phyloP scores from a whole-genome alignment of 768 basidiomycete species.

The Russula ochroleuca region DNA sequence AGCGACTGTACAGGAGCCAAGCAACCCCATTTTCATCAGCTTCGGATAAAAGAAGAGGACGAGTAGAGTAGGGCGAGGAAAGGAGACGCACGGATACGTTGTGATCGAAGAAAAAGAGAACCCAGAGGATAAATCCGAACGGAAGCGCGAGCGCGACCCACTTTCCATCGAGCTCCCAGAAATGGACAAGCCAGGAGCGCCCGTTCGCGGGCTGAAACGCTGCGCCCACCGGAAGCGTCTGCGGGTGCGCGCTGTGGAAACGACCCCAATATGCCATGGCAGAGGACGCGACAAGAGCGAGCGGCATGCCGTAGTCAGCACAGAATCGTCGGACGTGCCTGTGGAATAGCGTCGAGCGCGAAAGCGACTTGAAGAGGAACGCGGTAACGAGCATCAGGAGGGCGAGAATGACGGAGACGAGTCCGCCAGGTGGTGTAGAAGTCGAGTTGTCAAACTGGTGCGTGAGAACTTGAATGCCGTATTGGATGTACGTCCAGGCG shows the following conservation, averaged over 20 bases:
- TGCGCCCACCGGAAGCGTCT: slow-evolving; percentile 62
- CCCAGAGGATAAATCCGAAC: slow-evolving; percentile 84
- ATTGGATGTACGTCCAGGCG: slow-evolving; percentile 85
- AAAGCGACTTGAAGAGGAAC: slow-evolving; percentile 67
- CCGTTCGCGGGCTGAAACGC: slow-evolving; percentile 70
- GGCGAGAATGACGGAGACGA: slow-evolving; percentile 69
- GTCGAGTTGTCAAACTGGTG: slow-evolving; percentile 52
- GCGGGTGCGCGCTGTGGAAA: slow-evolving; percentile 55
- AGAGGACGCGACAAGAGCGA: slow-evolving; percentile 70
- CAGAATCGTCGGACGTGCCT: slow-evolving; percentile 70
- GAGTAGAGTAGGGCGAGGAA: neutral
- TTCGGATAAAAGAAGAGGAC: neutral
- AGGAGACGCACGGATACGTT: slow-evolving; percentile 71
- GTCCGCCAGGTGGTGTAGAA: slow-evolving; percentile 43
- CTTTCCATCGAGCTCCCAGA: slow-evolving; percentile 84
- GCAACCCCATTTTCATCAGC: neutral
- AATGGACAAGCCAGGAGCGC: slow-evolving; percentile 77
- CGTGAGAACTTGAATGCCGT: slow-evolving; percentile 79
- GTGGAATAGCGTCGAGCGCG: slow-evolving; percentile 63
- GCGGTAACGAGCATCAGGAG: slow-evolving; percentile 70
- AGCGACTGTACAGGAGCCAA: slow-evolving; percentile 52
- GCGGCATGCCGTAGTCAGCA: slow-evolving; percentile 89
- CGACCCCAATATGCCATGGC: slow-evolving; percentile 85
- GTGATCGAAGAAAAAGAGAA: slow-evolving; percentile 93
- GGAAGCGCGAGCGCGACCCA: slow-evolving; percentile 89